Evolutionary conservation across 345 rosid species (phyloP).

Genomic region (Trapa incisa): DNA sequence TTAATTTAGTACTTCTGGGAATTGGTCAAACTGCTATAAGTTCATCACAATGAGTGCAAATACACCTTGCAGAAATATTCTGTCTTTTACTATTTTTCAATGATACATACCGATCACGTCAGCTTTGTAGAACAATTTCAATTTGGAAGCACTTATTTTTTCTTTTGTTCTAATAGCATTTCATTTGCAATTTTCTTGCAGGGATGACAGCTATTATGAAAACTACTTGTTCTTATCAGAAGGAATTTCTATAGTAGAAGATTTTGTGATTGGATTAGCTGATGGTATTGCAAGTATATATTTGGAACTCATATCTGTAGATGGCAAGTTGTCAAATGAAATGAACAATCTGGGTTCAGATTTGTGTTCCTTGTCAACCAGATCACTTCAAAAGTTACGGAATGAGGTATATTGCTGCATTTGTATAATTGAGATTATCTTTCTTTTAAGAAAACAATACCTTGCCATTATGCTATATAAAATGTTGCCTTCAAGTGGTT

Average conservation of each 20-base stretch:
- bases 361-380: conserved; percentile 70
- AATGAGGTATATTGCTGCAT: conserved; percentile 47
- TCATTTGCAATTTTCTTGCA: conserved; percentile 17
- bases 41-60: neutral
- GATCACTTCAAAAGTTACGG: conserved; percentile 72
- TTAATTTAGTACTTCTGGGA: neutral
- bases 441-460: neutral
- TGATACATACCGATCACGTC: neutral
- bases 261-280: conserved; percentile 71
- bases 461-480: neutral
- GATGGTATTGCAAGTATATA: conserved; percentile 72
- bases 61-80: neutral
- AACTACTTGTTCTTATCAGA: conserved; percentile 37
- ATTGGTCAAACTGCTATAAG: neutral
- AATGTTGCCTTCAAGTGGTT: neutral
- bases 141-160: neutral
- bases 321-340: conserved; percentile 58
- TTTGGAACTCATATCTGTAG: conserved; percentile 88
- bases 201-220: conserved; percentile 44
- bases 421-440: neutral
- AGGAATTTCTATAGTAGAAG: conserved; percentile 72
- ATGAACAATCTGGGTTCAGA: conserved; percentile 35
- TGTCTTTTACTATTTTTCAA: neutral
- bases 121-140: neutral
- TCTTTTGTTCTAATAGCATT: neutral